Evolutionary conservation across 495 filamentous ascomycete genomes (phyloP), one percentile per base, ranked within the genome.

Genomic region (Astrocystis sublimbata): DNA sequence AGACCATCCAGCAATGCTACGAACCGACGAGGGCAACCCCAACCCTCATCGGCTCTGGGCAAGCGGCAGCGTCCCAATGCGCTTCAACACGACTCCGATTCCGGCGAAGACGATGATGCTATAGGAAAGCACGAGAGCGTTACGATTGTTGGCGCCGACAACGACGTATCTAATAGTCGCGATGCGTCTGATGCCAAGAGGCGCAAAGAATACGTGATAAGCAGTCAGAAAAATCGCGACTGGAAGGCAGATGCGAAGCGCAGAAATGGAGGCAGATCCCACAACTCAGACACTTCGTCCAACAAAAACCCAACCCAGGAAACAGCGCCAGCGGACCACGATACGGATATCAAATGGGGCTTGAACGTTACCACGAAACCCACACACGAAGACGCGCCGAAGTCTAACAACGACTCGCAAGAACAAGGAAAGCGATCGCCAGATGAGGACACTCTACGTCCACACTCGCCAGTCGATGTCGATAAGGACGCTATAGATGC

Each of bases 401-500:
- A 65, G 31, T 6, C 62, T 52, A 49, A 71, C 21, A 69, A 66
- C 58, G 33, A 49, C 51, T 56, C 33, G 28, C 62, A 71, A 28
- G 69, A 72, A 35, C 64, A 73, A 8, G 61, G 63, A 3, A 67
- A 66, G 31, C 23, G 30, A 4, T 17, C 50, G 49, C 41, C 60
- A 17, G 69, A 75, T 38, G 64, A 61, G 6, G 38, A 63, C 17
- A 79, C 76, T 70, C 24, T 62, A 28, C 74, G 78, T 40, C 10
- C 30, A 68, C 73, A 46, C 23, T 63, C 4, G 50, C 58, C 70
- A 6, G 71, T 72, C 54, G 87, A 85, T 23, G 84, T 86, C 40
- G 93, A 97, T 57, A 85, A 93, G 60, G 81, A 88, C 53, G 94
- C 94, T 3, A 74, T 98, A 42, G 85, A 88, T 41, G 91, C 93